A percentile compares a stretch with the other conserved stretches of the same genome.
phyloP scores from a whole-genome alignment of 805 yeast species.

The Tetrapisispora arboricola region DNA sequence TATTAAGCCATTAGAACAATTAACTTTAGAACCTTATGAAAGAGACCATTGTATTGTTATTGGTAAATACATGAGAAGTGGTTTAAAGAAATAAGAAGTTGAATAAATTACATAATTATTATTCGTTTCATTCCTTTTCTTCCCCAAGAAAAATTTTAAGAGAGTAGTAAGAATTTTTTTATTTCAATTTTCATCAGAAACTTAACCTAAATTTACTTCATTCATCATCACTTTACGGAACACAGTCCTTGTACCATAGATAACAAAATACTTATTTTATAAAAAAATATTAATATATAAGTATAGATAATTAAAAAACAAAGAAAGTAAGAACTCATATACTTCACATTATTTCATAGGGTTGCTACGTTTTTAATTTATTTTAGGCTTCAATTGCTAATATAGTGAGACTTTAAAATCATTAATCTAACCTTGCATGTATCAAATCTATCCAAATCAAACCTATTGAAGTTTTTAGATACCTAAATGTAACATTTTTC shows the following conservation, averaged over 20 bases:
- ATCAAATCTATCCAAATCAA: too few relatives aligned
- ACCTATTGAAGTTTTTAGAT: too few relatives aligned
- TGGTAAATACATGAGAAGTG: slow-evolving; percentile 93
- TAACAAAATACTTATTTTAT: slow-evolving; percentile 1
- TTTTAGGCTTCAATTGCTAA: too few relatives aligned
- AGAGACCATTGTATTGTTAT: slow-evolving; percentile 99
- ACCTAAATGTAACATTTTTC: too few relatives aligned
- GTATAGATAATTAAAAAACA: slow-evolving; percentile 1
- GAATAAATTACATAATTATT: not conserved
- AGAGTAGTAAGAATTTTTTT: too few relatives aligned
- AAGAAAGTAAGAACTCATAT: slow-evolving; percentile 1
- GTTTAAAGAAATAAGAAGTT: slow-evolving; percentile 33
- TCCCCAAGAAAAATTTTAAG: too few relatives aligned
- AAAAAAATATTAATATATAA: not conserved
- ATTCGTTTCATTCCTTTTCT: not conserved
- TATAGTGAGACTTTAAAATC: too few relatives aligned
- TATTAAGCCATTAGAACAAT: slow-evolving; percentile 96
- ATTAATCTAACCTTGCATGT: too few relatives aligned
- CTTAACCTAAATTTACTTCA: not conserved
- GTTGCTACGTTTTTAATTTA: too few relatives aligned
- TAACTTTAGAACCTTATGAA: slow-evolving; percentile 98
- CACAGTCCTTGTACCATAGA: slow-evolving; percentile 3
- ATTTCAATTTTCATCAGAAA: not conserved
- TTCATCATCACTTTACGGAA: slow-evolving; percentile 2
- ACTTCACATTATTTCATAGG: not conserved